Conservation (phyloP, 768 basidiomycete genomes). For the Rhizopogon rudus region DNA sequence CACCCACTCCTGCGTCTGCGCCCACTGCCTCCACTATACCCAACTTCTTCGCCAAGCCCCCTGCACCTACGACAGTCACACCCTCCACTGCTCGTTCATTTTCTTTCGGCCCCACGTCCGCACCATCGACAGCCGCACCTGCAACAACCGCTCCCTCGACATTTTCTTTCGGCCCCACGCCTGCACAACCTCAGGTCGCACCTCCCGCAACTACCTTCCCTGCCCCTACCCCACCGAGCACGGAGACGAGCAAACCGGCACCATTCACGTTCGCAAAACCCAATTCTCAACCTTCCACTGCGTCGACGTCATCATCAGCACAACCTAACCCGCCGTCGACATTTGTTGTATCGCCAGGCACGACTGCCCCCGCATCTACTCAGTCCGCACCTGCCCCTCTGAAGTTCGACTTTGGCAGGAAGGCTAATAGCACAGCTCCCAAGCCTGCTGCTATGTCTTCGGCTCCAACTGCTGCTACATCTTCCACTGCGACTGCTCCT, state of each 20-base stretch:
- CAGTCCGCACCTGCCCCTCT: slow-evolving; percentile 6
- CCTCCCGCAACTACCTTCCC: neutral
- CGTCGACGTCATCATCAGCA: neutral
- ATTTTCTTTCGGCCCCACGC: neutral
- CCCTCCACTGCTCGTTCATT: slow-evolving; percentile 4
- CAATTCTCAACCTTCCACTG: slow-evolving; percentile 15
- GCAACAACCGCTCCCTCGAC: slow-evolving; percentile 2
- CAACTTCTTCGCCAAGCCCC: slow-evolving; percentile 29
- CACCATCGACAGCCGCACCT: slow-evolving; percentile 16
- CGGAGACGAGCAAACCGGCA: slow-evolving; percentile 7
- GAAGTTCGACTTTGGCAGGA: slow-evolving; percentile 10
- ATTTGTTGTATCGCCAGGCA: slow-evolving; percentile 9
- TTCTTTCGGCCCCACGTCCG: slow-evolving; percentile 1
- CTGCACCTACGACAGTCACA: slow-evolving; percentile 15
- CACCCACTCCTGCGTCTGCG: neutral
- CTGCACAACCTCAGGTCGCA: neutral
- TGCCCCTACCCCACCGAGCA: neutral
- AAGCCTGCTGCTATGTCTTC: neutral
- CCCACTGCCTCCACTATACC: slow-evolving; percentile 14
- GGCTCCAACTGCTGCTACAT: neutral
- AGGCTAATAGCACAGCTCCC: neutral
- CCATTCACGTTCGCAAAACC: slow-evolving; percentile 2
- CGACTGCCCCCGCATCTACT: slow-evolving; percentile 3
- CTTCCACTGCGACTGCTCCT: neutral
- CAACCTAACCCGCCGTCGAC: slow-evolving; percentile 14